Conservation (phyloP, 768 basidiomycete genomes). For the Russula abietina region DNA sequence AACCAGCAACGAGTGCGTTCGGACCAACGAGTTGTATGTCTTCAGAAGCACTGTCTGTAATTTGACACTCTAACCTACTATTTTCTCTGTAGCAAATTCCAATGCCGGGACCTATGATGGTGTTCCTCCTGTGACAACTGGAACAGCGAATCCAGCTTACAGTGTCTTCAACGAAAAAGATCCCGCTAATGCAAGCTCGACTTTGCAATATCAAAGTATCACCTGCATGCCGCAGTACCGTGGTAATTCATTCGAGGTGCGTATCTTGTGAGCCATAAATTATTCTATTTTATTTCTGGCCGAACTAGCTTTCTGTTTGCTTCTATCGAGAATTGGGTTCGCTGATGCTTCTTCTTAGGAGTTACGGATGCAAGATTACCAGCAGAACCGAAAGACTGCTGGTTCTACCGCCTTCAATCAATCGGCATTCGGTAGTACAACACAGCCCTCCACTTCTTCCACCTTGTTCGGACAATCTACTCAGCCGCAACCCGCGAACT, state of each 20-base stretch:
- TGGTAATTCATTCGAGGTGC: conserved; percentile 57
- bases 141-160: conserved; percentile 64
- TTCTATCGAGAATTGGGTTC: not conserved
- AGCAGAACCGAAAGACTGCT: conserved; percentile 41
- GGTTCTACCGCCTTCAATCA: conserved; percentile 31
- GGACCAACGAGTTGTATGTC: conserved; percentile 37
- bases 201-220: conserved; percentile 75
- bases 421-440: conserved; percentile 32
- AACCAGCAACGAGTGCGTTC: conserved; percentile 39
- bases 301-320: not conserved
- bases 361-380: conserved; percentile 45
- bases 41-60: not conserved
- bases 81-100: conserved; percentile 28
- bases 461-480: conserved; percentile 31
- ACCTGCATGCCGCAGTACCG: conserved; percentile 73
- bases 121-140: conserved; percentile 57
- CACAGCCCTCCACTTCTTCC: conserved; percentile 26
- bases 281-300: conserved; percentile 3
- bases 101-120: conserved; percentile 31
- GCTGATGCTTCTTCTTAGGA: conserved; percentile 31
- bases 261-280: conserved; percentile 23
- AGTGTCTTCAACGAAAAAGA: conserved; percentile 62
- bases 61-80: conserved; percentile 12
- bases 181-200: conserved; percentile 36
- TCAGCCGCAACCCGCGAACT: conserved; percentile 30